Conservation (phyloP, 129 eudicot genomes). For the Deinandra increscens region DNA sequence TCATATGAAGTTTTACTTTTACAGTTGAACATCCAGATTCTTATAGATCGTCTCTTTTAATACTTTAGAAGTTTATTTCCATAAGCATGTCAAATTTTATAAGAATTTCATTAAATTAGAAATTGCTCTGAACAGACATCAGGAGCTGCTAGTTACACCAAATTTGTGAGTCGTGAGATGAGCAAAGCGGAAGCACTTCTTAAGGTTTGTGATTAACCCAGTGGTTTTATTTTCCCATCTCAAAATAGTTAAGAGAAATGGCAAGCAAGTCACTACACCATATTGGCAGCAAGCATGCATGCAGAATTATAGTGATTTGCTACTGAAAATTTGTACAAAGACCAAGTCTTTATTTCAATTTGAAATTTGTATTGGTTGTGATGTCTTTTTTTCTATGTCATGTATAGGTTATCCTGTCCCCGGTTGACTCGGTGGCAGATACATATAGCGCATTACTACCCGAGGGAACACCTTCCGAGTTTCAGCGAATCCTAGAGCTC, state of each 20-base stretch:
- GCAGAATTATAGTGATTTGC: not conserved
- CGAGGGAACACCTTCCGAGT: constrained; percentile 92
- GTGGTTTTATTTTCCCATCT: not conserved
- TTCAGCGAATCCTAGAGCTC: constrained; percentile 90
- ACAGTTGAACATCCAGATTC: not conserved
- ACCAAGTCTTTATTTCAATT: not conserved
- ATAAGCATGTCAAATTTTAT: constrained; percentile 6
- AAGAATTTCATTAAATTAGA: constrained; percentile 4
- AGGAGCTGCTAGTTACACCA: constrained; percentile 87
- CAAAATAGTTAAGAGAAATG: not conserved
- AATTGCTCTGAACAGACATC: constrained; percentile 59
- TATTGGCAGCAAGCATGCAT: not conserved
- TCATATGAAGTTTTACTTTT: not conserved
- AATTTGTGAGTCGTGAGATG: constrained; percentile 93
- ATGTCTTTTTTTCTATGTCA: constrained; percentile 15
- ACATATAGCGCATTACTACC: constrained; percentile 92
- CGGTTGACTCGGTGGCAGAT: constrained; percentile 95
- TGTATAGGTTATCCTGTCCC: constrained; percentile 89
- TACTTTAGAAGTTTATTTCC: not conserved
- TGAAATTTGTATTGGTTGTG: constrained; percentile 3
- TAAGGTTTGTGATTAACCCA: constrained; percentile 48
- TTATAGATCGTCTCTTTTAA: not conserved
- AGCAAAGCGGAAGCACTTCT: constrained; percentile 98
- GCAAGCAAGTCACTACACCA: not conserved
- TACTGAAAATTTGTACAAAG: not conserved